Base-by-base conservation (phyloP, 345 rosid species). In the Rhizophora mangle region DNA sequence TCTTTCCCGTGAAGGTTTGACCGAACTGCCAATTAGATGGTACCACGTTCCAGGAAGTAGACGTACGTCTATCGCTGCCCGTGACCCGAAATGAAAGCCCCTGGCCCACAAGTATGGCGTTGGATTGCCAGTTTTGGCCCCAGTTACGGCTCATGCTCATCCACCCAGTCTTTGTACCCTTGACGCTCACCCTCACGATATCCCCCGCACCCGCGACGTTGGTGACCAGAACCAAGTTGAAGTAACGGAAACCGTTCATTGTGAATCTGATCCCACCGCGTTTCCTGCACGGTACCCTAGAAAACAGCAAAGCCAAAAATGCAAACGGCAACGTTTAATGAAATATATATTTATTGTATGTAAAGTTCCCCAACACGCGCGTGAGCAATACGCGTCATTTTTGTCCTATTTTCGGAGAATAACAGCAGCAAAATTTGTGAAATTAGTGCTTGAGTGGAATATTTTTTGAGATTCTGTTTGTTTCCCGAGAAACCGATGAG, bases 101-200 rank as follows among this genome's bases (percentile, higher is more conserved):
- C 79, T 88, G 93, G 8, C 90, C 89, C 32, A 74, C 82, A 52
- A 88, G 69, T 26, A 84, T 80, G 19, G 82, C 67, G 20, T 88
- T 86, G 10, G 93, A 88, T 64, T 86, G 93, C 93, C 93, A 88
- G 71, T 88, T 88, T 62, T 88, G 90, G 1, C 93, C 93, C 93
- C 93, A 88, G 80, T 88, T 88, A 11, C 89, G 73, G 83, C 84
- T 84, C 86, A 88, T 29, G 65, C 67, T 77, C 82, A 83, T 73
- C 93, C 93, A 88, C 19, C 78, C 88, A 6, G 87, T 86, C 6
- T 62, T 80, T 0, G 89, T 59, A 1, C 93, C 90, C 37, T 88
- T 88, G 37, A 88, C 79, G 72, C 82, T 75, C 20, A 74, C 90
- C 75, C 70, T 84, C 66, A 58, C 73, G 34, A 88, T 78, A 64